phyloP scores from a whole-genome alignment of 2,329 filamentous ascomycete species.

The Ophiostoma novo-ulmi region DNA sequence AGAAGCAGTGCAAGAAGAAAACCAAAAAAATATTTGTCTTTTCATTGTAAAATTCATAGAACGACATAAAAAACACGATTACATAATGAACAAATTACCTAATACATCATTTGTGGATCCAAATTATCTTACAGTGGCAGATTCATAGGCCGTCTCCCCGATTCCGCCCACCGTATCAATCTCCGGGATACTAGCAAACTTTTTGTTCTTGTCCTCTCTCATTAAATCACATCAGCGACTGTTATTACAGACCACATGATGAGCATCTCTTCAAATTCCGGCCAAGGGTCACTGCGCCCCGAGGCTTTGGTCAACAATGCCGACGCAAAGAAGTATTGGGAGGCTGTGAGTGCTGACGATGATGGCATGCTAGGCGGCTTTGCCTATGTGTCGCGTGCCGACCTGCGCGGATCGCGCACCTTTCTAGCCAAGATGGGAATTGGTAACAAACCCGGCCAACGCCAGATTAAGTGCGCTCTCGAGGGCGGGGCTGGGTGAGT shows the following conservation, averaged over 20 bases:
- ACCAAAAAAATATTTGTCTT: too few relatives aligned
- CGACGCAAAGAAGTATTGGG: slow-evolving; percentile 45
- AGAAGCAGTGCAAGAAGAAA: too few relatives aligned
- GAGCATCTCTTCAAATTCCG: background rate
- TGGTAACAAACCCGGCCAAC: slow-evolving; percentile 35
- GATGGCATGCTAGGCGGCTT: slow-evolving; percentile 78
- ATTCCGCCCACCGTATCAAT: background rate
- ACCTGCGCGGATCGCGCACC: slow-evolving; percentile 64
- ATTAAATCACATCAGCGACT: background rate
- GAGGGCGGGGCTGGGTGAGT: slow-evolving; percentile 43
- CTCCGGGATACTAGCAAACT: background rate
- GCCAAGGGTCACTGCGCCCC: slow-evolving; percentile 21
- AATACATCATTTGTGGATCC: background rate
- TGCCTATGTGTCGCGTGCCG: slow-evolving; percentile 59
- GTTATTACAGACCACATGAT: background rate
- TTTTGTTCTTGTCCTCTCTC: background rate
- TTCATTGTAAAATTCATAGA: too few relatives aligned
- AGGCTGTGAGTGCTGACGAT: slow-evolving; percentile 41
- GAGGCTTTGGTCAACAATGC: slow-evolving; percentile 36
- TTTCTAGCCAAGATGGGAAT: slow-evolving; percentile 66
- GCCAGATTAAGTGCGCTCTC: slow-evolving; percentile 32
- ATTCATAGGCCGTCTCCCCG: background rate
- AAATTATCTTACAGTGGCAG: background rate
- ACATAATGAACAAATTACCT: background rate
- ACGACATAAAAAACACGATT: background rate